Conservation (phyloP, 2,329 filamentous ascomycete genomes). For the Rugonectria rugulosa region DNA sequence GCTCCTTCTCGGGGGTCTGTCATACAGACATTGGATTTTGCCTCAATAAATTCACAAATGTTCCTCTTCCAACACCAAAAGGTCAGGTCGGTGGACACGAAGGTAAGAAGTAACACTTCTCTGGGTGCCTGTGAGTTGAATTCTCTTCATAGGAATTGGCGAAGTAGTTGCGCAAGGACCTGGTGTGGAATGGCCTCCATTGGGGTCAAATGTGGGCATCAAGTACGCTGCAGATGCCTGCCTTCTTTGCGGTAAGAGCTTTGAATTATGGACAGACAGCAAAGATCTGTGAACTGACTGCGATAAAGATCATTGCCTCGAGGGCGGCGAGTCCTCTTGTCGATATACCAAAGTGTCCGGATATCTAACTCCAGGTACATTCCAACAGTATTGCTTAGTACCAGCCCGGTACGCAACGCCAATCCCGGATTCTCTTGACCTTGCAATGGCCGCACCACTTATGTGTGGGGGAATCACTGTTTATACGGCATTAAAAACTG, state of each 20-base stretch:
- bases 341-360: conserved; percentile 12
- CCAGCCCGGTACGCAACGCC: conserved; percentile 14
- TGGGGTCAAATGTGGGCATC: conserved; percentile 17
- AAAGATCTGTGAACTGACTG: neutral
- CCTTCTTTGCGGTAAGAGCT: conserved; percentile 13
- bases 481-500: conserved; percentile 10
- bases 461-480: conserved; percentile 22
- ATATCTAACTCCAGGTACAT: conserved; percentile 19
- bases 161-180: conserved; percentile 6
- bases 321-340: conserved; percentile 22
- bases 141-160: conserved; percentile 4
- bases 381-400: conserved; percentile 17
- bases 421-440: conserved; percentile 10
- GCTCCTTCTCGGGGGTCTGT: conserved; percentile 19
- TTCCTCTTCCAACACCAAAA: conserved; percentile 10
- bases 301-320: conserved; percentile 7
- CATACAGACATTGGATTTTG: conserved; percentile 20
- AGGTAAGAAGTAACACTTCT: neutral
- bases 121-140: neutral
- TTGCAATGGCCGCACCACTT: conserved; percentile 10
- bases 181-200: conserved; percentile 1
- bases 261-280: neutral
- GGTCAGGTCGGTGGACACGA: conserved; percentile 24
- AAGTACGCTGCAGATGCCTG: conserved; percentile 15
- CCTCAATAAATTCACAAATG: conserved; percentile 6